phyloP scores from a whole-genome alignment of 2,329 filamentous ascomycete species.

The Cladosporium cucumerinum region DNA sequence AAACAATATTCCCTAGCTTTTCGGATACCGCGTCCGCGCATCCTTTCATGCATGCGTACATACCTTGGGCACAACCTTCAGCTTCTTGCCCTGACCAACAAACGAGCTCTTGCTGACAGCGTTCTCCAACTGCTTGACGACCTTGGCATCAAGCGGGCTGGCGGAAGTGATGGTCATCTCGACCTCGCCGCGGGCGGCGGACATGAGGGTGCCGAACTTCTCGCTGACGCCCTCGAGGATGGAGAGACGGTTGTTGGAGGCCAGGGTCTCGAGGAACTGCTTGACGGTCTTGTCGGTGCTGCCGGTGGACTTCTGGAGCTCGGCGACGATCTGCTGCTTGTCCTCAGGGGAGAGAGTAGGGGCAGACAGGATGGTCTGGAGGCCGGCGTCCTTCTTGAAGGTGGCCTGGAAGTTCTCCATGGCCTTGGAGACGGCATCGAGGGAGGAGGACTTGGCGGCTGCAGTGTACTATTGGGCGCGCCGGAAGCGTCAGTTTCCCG shows the following conservation, averaged over 20 bases:
- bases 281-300: slow-evolving; percentile 72
- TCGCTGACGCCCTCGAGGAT: slow-evolving; percentile 76
- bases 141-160: slow-evolving; percentile 82
- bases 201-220: slow-evolving; percentile 86
- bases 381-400: slow-evolving; percentile 80
- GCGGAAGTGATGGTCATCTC: slow-evolving; percentile 91
- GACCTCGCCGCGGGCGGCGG: slow-evolving; percentile 85
- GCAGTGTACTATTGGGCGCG: slow-evolving; percentile 75
- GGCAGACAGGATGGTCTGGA: slow-evolving; percentile 68
- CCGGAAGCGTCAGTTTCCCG: slow-evolving; percentile 17
- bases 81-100: slow-evolving; percentile 88
- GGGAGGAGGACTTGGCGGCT: slow-evolving; percentile 77
- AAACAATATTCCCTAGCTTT: background rate
- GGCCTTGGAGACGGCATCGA: slow-evolving; percentile 82
- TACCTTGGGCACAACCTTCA: slow-evolving; percentile 93
- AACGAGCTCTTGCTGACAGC: slow-evolving; percentile 87
- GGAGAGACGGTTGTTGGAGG: slow-evolving; percentile 92
- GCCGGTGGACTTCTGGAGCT: slow-evolving; percentile 81
- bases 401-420: slow-evolving; percentile 67
- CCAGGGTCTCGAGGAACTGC: slow-evolving; percentile 88
- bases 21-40: background rate
- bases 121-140: slow-evolving; percentile 77
- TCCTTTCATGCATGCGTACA: background rate
- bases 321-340: slow-evolving; percentile 80
- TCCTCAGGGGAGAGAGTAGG: slow-evolving; percentile 75